Evolutionary conservation across 768 basidiomycete species (phyloP).

Genomic region (Russula virescens): DNA sequence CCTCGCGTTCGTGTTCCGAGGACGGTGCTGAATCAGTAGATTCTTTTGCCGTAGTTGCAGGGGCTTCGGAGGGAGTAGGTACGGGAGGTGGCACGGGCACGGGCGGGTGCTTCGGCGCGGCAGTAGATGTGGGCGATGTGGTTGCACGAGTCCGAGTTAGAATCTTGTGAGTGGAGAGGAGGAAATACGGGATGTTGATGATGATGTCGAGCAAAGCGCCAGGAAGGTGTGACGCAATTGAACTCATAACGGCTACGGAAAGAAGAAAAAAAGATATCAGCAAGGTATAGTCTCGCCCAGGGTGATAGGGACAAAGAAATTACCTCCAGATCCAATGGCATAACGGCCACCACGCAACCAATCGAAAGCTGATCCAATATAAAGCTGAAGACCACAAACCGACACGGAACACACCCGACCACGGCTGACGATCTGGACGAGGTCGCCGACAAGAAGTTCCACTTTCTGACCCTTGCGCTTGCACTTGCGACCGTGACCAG

Average conservation of each 20-base stretch:
- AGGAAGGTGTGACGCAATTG: conserved; percentile 65
- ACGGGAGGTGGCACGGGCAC: neutral
- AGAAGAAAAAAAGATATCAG: conserved; percentile 20
- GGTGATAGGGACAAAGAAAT: conserved; percentile 25
- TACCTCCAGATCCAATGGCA: conserved; percentile 77
- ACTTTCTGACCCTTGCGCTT: conserved; percentile 52
- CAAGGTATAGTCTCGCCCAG: neutral
- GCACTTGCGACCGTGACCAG: conserved; percentile 33
- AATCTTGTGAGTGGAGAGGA: conserved; percentile 62
- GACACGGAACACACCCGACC: conserved; percentile 43
- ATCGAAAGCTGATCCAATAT: conserved; percentile 44
- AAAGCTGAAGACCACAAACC: conserved; percentile 41
- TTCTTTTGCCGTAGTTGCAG: neutral
- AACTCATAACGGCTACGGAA: conserved; percentile 60
- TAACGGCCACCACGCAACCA: conserved; percentile 64
- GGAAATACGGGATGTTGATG: conserved; percentile 58
- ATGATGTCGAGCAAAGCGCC: conserved; percentile 56
- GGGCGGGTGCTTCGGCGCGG: conserved; percentile 15
- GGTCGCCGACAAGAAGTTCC: conserved; percentile 49
- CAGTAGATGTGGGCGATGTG: conserved; percentile 22
- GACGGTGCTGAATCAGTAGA: conserved; percentile 19
- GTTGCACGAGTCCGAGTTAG: conserved; percentile 43
- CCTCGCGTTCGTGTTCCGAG: conserved; percentile 27
- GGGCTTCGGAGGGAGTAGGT: conserved; percentile 29
- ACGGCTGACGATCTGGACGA: conserved; percentile 55